Percentiles rank a stretch among this genome's conserved stretches.
Evolutionary conservation across 2,329 filamentous ascomycete genomes (phyloP).

Genomic region (Microsporum canis): DNA sequence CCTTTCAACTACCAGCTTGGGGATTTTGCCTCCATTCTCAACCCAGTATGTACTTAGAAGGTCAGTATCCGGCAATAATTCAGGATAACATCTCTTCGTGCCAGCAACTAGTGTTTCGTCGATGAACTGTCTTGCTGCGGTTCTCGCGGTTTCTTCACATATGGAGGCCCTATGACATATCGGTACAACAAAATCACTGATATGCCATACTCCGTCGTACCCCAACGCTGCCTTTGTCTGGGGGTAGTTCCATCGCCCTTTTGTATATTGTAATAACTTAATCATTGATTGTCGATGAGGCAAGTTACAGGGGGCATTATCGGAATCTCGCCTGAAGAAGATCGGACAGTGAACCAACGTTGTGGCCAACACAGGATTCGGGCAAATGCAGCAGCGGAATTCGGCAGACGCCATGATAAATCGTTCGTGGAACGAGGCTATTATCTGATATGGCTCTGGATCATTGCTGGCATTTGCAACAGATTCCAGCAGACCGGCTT

Average conservation of each 20-base stretch:
- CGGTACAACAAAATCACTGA: conserved; percentile 17
- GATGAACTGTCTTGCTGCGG: conserved; percentile 14
- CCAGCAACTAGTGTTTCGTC: conserved; percentile 1
- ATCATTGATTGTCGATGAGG: conserved; percentile 11
- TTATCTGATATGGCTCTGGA: conserved; percentile 12
- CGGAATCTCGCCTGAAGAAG: conserved; percentile 12
- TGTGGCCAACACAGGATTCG: conserved; percentile 10
- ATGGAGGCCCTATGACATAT: conserved; percentile 14
- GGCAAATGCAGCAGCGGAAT: conserved; percentile 18
- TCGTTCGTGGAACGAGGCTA: conserved; percentile 15
- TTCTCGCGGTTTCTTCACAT: conserved; percentile 16
- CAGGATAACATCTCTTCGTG: conserved; percentile 9
- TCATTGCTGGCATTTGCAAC: conserved; percentile 6
- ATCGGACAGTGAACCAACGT: conserved; percentile 17
- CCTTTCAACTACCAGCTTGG: conserved; percentile 10
- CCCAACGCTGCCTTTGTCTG: conserved; percentile 13
- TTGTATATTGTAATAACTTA: conserved; percentile 15
- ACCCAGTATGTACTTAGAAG: conserved; percentile 6
- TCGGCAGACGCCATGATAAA: conserved; percentile 14
- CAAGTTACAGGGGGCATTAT: neutral
- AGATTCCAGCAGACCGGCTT: conserved; percentile 4
- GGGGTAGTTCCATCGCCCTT: conserved; percentile 15
- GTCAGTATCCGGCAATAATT: conserved; percentile 8
- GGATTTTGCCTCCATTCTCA: conserved; percentile 7
- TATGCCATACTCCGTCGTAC: conserved; percentile 13